Percentiles rank a stretch among this genome's conserved stretches.
phyloP scores from a whole-genome alignment of 2,329 filamentous ascomycete genomes.

The Talaromyces sp. region DNA sequence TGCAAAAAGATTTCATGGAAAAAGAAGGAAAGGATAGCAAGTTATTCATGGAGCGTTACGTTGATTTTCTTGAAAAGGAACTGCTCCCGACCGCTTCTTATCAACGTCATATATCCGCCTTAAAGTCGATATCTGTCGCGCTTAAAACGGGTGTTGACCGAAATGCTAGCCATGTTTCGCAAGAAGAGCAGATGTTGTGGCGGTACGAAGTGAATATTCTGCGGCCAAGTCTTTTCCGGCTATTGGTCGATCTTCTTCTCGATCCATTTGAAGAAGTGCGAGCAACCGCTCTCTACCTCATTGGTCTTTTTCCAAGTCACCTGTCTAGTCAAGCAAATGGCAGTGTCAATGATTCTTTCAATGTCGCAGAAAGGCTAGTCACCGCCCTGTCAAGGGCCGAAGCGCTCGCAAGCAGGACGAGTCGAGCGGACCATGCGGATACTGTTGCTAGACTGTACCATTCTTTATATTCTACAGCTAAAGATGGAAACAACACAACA shows the following conservation, averaged over 20 bases:
- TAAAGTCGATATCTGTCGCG: slow-evolving; percentile 66
- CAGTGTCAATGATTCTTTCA: slow-evolving; percentile 14
- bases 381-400: slow-evolving; percentile 33
- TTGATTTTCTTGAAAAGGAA: slow-evolving; percentile 66
- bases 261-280: slow-evolving; percentile 93
- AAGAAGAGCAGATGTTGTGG: slow-evolving; percentile 48
- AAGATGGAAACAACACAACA: slow-evolving; percentile 21
- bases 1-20: slow-evolving; percentile 19
- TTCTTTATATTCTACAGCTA: slow-evolving; percentile 59
- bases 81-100: slow-evolving; percentile 79
- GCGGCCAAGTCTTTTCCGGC: slow-evolving; percentile 37
- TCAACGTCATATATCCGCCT: slow-evolving; percentile 75
- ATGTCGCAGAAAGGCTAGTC: slow-evolving; percentile 23
- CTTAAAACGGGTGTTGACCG: slow-evolving; percentile 63
- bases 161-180: slow-evolving; percentile 34
- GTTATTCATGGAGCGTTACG: slow-evolving; percentile 67
- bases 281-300: slow-evolving; percentile 45
- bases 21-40: slow-evolving; percentile 26
- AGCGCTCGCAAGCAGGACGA: slow-evolving; percentile 52
- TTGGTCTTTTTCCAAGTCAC: slow-evolving; percentile 36
- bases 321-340: slow-evolving; percentile 16
- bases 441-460: slow-evolving; percentile 75
- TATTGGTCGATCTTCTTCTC: slow-evolving; percentile 71
- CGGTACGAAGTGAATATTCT: slow-evolving; percentile 45
- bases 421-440: slow-evolving; percentile 86